A percentile compares a stretch with the other conserved stretches of the same genome.
Conservation (phyloP, 768 basidiomycete genomes). For the Naganishia onofrii region DNA sequence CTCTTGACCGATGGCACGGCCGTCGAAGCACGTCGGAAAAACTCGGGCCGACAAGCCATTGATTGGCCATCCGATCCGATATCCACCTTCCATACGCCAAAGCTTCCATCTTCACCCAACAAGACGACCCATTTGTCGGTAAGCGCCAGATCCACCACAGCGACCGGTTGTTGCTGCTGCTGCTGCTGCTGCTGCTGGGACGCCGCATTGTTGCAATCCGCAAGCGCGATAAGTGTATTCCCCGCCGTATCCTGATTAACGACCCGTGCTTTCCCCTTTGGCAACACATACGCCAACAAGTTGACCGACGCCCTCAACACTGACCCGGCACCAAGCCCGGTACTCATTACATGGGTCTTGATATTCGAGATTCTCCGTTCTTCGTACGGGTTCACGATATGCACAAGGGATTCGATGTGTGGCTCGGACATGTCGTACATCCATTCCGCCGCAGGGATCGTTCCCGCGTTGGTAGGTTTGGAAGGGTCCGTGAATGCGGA, state of each 20-base stretch:
- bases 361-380: conserved; percentile 24
- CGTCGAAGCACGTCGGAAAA: neutral
- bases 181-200: neutral
- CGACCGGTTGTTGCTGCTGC: neutral
- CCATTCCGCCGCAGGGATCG: neutral
- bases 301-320: neutral
- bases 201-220: neutral
- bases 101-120: conserved; percentile 14
- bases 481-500: conserved; percentile 6
- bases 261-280: conserved; percentile 20
- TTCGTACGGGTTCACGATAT: conserved; percentile 9
- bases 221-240: conserved; percentile 9
- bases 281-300: conserved; percentile 20
- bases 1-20: neutral
- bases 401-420: conserved; percentile 1
- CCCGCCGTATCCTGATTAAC: conserved; percentile 15
- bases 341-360: conserved; percentile 24
- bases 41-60: neutral
- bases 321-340: conserved; percentile 8
- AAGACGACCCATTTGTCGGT: conserved; percentile 21
- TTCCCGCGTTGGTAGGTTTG: neutral
- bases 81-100: conserved; percentile 22
- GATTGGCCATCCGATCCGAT: conserved; percentile 3
- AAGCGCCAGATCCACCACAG: conserved; percentile 16
- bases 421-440: conserved; percentile 10